A percentile compares a stretch with the other conserved stretches of the same genome.
Conservation (phyloP, 441 rosid genomes). For the Populus trichocarpa region DNA sequence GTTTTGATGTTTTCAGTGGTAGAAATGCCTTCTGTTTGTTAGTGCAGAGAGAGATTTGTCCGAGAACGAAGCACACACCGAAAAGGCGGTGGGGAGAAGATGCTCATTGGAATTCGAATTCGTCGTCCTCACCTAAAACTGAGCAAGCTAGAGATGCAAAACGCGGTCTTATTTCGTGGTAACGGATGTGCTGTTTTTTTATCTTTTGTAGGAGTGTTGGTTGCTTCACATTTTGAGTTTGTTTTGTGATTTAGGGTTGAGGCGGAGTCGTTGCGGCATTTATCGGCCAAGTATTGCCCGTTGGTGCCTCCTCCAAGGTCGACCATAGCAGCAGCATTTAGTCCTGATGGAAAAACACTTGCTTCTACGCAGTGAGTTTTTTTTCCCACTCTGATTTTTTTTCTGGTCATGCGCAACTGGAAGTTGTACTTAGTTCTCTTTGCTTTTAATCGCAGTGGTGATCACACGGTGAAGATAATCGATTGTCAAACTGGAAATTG, state of each 20-base stretch:
- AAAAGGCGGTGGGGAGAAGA: slow-evolving; percentile 54
- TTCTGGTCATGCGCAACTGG: background rate
- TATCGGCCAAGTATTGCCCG: slow-evolving; percentile 76
- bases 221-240: background rate
- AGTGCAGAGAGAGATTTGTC: slow-evolving; percentile 63
- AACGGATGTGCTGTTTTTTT: background rate
- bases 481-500: slow-evolving; percentile 76
- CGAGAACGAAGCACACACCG: slow-evolving; percentile 41
- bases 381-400: background rate
- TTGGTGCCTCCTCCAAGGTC: slow-evolving; percentile 80
- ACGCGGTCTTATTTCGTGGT: slow-evolving; percentile 67
- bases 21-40: slow-evolving; percentile 49
- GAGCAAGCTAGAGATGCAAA: slow-evolving; percentile 44
- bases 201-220: background rate
- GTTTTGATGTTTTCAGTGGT: slow-evolving; percentile 26
- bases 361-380: slow-evolving; percentile 84
- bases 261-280: slow-evolving; percentile 71
- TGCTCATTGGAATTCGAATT: slow-evolving; percentile 28
- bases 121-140: slow-evolving; percentile 25
- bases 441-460: slow-evolving; percentile 60
- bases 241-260: slow-evolving; percentile 57
- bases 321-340: slow-evolving; percentile 92
- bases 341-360: slow-evolving; percentile 78
- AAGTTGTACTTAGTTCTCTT: slow-evolving; percentile 4
- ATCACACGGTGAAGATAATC: slow-evolving; percentile 90